phyloP scores from a whole-genome alignment of 78 protist genomes.

The Goniomonas avonlea region DNA sequence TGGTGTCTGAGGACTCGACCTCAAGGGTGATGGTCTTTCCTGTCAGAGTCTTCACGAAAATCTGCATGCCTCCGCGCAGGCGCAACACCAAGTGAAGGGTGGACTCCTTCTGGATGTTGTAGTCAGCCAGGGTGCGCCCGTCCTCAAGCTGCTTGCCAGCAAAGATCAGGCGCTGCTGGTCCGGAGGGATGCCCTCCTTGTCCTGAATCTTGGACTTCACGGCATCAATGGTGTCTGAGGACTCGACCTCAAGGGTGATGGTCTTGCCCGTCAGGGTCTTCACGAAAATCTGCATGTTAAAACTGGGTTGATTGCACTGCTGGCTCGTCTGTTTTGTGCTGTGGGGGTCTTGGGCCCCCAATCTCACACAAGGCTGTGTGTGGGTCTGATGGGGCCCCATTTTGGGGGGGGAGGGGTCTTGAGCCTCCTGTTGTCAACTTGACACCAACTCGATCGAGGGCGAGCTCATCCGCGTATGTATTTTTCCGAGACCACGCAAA shows the following conservation, averaged over 20 bases:
- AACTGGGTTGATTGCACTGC: no score
- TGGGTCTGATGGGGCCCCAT: no score
- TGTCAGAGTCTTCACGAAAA: slow-evolving; percentile 83
- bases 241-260: slow-evolving; percentile 93
- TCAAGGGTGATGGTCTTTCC: slow-evolving; percentile 98
- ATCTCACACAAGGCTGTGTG: no score
- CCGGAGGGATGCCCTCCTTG: slow-evolving; percentile 90
- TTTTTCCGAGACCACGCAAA: no score
- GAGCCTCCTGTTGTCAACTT: no score
- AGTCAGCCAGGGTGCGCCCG: slow-evolving; percentile 53
- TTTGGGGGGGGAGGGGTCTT: no score
- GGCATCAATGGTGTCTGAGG: slow-evolving; percentile 86
- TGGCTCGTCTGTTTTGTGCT: no score
- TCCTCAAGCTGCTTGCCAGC: slow-evolving; percentile 66
- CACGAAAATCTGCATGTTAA: slow-evolving; percentile 93
- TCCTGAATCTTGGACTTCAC: slow-evolving; percentile 96
- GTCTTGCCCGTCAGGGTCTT: slow-evolving; percentile 97
- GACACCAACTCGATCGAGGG: no score
- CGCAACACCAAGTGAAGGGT: slow-evolving; percentile 29
- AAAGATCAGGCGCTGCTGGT: slow-evolving; percentile 60
- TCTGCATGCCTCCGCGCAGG: slow-evolving; percentile 37
- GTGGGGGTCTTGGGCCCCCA: no score
- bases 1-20: slow-evolving; percentile 89
- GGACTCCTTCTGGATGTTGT: slow-evolving; percentile 33
- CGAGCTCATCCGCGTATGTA: no score